phyloP scores from a whole-genome alignment of 805 yeast genomes.

The Hanseniaspora lindneri region DNA sequence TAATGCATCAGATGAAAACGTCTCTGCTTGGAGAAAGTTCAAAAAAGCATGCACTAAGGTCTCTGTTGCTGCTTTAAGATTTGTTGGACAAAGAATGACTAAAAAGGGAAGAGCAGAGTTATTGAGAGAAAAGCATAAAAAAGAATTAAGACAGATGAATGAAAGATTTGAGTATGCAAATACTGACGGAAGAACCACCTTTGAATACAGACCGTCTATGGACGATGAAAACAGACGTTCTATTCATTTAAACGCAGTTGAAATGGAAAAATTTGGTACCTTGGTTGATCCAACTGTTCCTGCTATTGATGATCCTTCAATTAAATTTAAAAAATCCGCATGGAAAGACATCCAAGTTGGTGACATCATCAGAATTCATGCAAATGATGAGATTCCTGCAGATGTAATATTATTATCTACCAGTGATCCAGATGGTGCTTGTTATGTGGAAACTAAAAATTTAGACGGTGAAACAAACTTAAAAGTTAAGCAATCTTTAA shows the following conservation, averaged over 20 bases:
- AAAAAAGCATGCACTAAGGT: conserved; percentile 41
- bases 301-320: conserved; percentile 26
- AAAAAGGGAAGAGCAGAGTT: conserved; percentile 32
- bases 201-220: conserved; percentile 30
- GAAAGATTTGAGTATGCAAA: conserved; percentile 25
- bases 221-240: conserved; percentile 23
- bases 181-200: conserved; percentile 26
- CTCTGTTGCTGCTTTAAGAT: conserved; percentile 23
- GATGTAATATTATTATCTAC: conserved; percentile 55
- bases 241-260: conserved; percentile 25
- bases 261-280: conserved; percentile 37
- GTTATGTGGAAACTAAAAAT: conserved; percentile 71
- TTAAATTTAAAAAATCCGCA: conserved; percentile 28
- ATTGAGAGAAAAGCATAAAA: conserved; percentile 25
- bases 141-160: conserved; percentile 23
- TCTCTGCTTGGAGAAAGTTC: conserved; percentile 57
- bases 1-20: conserved; percentile 51
- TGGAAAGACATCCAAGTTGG: conserved; percentile 71
- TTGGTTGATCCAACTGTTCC: conserved; percentile 42
- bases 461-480: conserved; percentile 72
- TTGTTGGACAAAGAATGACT: conserved; percentile 25
- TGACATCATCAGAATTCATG: conserved; percentile 55
- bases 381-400: conserved; percentile 72
- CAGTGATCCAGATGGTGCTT: conserved; percentile 55
- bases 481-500: conserved; percentile 63